These are phyloP conservation scores for Colletotrichum horii DNA, from an alignment of 2,329 filamentous ascomycete genomes.

Conservation along the genomic window DNA sequence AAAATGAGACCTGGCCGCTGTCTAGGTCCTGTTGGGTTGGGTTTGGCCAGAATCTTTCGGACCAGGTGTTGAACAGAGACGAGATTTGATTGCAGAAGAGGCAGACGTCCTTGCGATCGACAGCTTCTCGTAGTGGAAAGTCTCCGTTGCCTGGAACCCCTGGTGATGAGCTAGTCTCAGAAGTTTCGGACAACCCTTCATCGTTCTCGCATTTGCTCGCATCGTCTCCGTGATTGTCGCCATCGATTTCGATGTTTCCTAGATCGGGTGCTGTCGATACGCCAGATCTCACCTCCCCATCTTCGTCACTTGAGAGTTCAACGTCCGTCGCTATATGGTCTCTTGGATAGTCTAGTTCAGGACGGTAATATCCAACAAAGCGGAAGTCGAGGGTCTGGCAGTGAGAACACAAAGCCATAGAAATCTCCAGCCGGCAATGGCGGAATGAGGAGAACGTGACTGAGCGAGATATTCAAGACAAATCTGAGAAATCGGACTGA, in stretches of 20 bases:
- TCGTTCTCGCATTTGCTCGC: fast-evolving
- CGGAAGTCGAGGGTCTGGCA: background rate
- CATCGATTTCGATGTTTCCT: background rate
- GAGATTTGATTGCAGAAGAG: background rate
- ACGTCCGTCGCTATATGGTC: fast-evolving
- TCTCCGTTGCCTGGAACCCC: background rate
- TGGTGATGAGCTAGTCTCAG: background rate
- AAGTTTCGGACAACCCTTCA: background rate
- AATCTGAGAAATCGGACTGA: background rate
- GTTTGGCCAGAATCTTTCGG: background rate
- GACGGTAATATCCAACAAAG: background rate
- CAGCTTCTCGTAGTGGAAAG: background rate
- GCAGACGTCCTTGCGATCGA: background rate
- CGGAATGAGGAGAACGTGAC: background rate
- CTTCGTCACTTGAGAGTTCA: background rate
- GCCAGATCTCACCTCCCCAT: fast-evolving
- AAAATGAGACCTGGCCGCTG: background rate
- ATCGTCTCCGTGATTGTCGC: background rate
- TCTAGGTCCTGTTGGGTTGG: background rate
- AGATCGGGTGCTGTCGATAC: fast-evolving
- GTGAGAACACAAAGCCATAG: background rate
- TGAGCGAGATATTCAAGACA: background rate
- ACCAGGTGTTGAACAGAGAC: background rate
- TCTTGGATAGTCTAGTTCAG: background rate
- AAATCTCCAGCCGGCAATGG: background rate